Percentiles rank a stretch among this genome's conserved stretches.
phyloP scores from a whole-genome alignment of 768 basidiomycete species.

The Termitomyces sp. region DNA sequence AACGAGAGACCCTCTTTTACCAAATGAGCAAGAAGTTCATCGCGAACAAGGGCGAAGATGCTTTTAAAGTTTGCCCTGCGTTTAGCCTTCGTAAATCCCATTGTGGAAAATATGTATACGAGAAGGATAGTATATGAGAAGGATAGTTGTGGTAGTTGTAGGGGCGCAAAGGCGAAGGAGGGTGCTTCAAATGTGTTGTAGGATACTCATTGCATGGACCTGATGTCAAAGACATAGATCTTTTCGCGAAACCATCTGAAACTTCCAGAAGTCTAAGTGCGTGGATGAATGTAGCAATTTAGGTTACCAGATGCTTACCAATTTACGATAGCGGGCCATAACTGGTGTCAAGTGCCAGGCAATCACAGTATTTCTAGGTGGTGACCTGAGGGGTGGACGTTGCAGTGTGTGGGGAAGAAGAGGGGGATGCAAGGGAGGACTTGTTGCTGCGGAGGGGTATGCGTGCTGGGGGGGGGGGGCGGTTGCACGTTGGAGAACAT shows the following conservation, averaged over 20 bases:
- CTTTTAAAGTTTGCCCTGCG: slow-evolving; percentile 62
- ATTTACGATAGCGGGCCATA: background rate
- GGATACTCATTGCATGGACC: background rate
- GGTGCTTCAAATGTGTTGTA: background rate
- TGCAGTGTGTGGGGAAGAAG: too few relatives aligned
- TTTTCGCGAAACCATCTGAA: background rate
- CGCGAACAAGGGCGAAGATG: slow-evolving; percentile 66
- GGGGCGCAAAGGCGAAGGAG: background rate
- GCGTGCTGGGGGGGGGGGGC: too few relatives aligned
- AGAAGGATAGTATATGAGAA: background rate
- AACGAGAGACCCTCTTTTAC: slow-evolving; percentile 70
- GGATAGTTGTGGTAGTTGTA: background rate
- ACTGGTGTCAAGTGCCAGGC: background rate
- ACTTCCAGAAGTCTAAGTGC: background rate
- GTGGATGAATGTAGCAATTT: background rate
- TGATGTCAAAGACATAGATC: slow-evolving; percentile 7
- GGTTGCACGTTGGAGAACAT: too few relatives aligned
- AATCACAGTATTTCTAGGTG: too few relatives aligned
- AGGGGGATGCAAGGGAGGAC: too few relatives aligned
- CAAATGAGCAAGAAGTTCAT: slow-evolving; percentile 73
- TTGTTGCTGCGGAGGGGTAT: too few relatives aligned
- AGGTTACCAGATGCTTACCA: background rate
- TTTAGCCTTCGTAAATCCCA: slow-evolving; percentile 14
- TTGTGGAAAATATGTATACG: background rate
- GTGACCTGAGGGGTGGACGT: too few relatives aligned